These are phyloP conservation scores for Millerozyma acaciae DNA, from an alignment of 805 yeast species.

Conservation along the genomic window DNA sequence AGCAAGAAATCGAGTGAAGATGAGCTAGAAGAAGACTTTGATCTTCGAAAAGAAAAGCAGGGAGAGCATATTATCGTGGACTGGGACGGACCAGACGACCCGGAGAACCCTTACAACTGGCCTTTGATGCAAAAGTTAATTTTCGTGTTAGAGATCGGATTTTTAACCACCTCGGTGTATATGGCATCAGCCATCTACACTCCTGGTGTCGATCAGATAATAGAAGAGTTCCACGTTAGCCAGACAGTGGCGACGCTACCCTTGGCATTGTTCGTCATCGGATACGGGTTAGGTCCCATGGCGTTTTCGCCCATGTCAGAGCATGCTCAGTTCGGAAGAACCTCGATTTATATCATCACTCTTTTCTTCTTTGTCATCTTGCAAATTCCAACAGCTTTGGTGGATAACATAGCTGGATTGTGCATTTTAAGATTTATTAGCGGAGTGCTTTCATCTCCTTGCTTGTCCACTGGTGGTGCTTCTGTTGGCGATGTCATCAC, in stretches of 20 bases:
- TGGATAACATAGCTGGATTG: conserved; percentile 48
- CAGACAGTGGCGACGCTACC: conserved; percentile 47
- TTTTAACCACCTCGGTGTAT: conserved; percentile 50
- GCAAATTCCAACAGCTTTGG: conserved; percentile 56
- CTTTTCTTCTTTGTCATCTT: conserved; percentile 45
- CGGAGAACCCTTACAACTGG: conserved; percentile 60
- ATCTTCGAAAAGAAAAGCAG: neutral
- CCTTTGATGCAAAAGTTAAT: conserved; percentile 35
- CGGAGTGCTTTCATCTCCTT: conserved; percentile 56
- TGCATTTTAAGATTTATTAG: conserved; percentile 48
- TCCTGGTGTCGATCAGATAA: conserved; percentile 46
- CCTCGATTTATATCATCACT: conserved; percentile 44
- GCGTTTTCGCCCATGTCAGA: conserved; percentile 58
- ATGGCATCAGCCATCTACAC: conserved; percentile 56
- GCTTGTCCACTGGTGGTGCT: conserved; percentile 58
- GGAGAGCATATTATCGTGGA: conserved; percentile 12
- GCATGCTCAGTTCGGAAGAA: conserved; percentile 50
- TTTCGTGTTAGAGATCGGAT: conserved; percentile 35
- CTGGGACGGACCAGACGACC: conserved; percentile 46
- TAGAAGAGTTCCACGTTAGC: conserved; percentile 43
- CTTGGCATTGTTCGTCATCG: conserved; percentile 52
- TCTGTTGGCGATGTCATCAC: conserved; percentile 47
- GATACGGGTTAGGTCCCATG: conserved; percentile 61
- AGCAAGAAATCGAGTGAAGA: neutral
- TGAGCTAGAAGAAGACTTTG: neutral